Base-by-base conservation (phyloP, 805 yeast species). In the Wickerhamomyces ciferrii region DNA sequence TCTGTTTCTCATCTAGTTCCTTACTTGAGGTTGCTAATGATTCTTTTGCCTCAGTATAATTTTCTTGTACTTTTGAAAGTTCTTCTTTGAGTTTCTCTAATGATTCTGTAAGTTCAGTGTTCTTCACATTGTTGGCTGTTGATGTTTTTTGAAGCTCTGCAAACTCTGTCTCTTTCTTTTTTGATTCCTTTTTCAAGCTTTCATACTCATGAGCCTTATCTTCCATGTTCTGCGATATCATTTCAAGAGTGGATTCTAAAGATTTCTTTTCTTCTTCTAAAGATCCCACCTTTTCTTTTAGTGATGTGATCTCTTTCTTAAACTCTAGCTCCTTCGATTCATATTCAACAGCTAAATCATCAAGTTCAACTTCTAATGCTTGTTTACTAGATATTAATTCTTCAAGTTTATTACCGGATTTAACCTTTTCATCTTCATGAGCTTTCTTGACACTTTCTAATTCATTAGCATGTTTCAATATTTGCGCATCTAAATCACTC, bases 201-300 rank as follows among this genome's bases (percentile, higher is more conserved):
- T 59, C 62, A 20, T 50, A 47, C 17, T 56, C 60, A 44, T 53
- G 54, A 35, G 53, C 56, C 31, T 57, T 58, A 2, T 48, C 49
- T 21, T 65, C 66, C 39, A 65, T 60, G 24, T 62, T 60, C 34
- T 63, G 61, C 2, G 70, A 67, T 9, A 66, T 63, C 48, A 63
- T 51, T 34, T 61, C 62, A 10, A 67, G 43, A 0, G 67, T 59
- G 1, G 68, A 56, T 15, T 61, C 54, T 32, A 67, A 45, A 0
- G 71, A 62, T 36, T 61, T 61, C 42, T 65, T 63, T 51, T 65
- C 67, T 21, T 61, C 63, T 17, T 56, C 57, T 5, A 56, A 48
- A 1, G 62, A 59, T 13, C 57, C 58, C 35, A 59, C 51, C 25
- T 48, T 48, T 34, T 63, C 67, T 23, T 56, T 57, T 46, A 62